Evolutionary conservation across 2,329 filamentous ascomycete species (phyloP).

Genomic region (Stromatinia cepivora): DNA sequence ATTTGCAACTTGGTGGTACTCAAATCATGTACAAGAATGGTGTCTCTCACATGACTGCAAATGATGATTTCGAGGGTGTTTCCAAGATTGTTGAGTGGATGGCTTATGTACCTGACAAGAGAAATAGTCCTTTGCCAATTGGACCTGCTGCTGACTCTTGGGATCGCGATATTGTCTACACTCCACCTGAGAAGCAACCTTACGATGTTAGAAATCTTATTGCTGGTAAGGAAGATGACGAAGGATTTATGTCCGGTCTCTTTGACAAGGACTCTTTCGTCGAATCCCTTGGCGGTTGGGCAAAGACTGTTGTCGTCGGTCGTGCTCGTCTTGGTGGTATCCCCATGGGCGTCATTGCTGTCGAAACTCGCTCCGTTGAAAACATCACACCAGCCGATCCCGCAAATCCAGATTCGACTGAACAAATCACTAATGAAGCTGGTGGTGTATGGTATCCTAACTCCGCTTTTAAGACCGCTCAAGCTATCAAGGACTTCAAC

Average conservation of each 20-base stretch:
- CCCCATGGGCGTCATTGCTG: slow-evolving; percentile 95
- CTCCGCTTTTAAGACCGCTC: slow-evolving; percentile 98
- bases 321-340: slow-evolving; percentile 96
- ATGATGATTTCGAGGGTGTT: slow-evolving; percentile 96
- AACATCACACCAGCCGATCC: slow-evolving; percentile 96
- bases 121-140: slow-evolving; percentile 89
- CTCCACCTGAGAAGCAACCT: slow-evolving; percentile 72
- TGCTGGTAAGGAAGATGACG: slow-evolving; percentile 76
- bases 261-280: slow-evolving; percentile 98
- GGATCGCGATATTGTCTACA: slow-evolving; percentile 89
- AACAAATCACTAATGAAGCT: slow-evolving; percentile 91
- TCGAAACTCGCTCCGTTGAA: slow-evolving; percentile 94
- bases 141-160: slow-evolving; percentile 80
- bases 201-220: slow-evolving; percentile 97
- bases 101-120: slow-evolving; percentile 95
- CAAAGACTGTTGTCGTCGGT: slow-evolving; percentile 92
- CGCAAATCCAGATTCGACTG: slow-evolving; percentile 96
- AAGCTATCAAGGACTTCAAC: slow-evolving; percentile 99
- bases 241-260: slow-evolving; percentile 81
- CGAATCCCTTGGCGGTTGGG: slow-evolving; percentile 95
- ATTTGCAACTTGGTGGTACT: slow-evolving; percentile 98
- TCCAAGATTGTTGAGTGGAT: slow-evolving; percentile 98
- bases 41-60: slow-evolving; percentile 98
- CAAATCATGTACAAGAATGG: slow-evolving; percentile 99
- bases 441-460: slow-evolving; percentile 99